Evolutionary conservation across 139 green algal species (phyloP).

Genomic region (Mesostigma viride): DNA sequence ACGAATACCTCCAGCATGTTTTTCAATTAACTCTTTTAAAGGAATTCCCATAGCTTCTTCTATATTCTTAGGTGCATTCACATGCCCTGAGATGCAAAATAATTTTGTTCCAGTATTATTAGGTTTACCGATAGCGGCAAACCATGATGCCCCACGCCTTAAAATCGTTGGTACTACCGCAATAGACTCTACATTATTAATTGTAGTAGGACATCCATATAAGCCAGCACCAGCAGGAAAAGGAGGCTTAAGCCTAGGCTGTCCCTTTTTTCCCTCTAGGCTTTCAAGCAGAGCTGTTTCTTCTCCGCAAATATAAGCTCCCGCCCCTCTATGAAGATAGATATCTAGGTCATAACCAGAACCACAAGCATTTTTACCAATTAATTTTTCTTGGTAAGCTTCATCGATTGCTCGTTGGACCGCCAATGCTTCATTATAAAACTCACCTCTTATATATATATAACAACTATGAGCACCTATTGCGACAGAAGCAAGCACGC

Average conservation of each 20-base stretch:
- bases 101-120: conserved; percentile 2
- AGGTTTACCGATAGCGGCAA: not conserved
- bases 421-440: not conserved
- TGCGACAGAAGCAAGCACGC: not conserved
- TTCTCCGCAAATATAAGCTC: not conserved
- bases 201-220: not conserved
- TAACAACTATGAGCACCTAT: not conserved
- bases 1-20: not conserved
- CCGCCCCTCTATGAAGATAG: not conserved
- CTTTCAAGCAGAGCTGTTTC: conserved; percentile 1
- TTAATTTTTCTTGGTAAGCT: not conserved
- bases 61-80: not conserved
- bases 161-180: not conserved
- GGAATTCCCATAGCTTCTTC: not conserved
- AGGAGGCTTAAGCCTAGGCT: conserved; percentile 4
- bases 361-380: not conserved
- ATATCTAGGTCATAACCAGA: not conserved
- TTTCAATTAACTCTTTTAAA: not conserved
- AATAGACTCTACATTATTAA: not conserved
- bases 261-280: not conserved
- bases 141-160: not conserved
- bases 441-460: conserved; percentile 5
- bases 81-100: conserved; percentile 3
- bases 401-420: not conserved
- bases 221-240: not conserved